Evolutionary conservation across 495 filamentous ascomycete genomes (phyloP), one percentile per base, ranked within the genome.

Genomic region (Pyrenula massariospora): DNA sequence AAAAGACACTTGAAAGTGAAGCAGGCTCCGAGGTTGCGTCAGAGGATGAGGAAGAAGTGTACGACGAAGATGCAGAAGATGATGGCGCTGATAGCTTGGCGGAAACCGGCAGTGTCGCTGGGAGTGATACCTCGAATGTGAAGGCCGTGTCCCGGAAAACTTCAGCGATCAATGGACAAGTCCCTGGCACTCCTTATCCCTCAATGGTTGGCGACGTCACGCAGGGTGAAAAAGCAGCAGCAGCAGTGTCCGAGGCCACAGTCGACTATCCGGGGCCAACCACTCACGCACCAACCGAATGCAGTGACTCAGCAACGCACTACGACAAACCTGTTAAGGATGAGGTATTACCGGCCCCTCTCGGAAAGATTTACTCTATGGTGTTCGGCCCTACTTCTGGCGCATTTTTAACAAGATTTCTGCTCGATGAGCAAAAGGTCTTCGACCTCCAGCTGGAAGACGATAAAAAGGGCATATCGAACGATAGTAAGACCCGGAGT

Each of bases 311-410:
- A 25, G 79, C 78, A 24, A 76, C 77, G 2, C 93, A 96, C 66
- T 96, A 90, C 65, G 87, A 95, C 56, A 91, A 86, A 65, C 67
- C 85, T 11, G 72, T 95, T 51, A 89, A 84, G 47, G 94, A 99
- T 66, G 93, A 96, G 48, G 68, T 85, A 19, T 83, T 99, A 48
- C 77, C 86, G 10, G 93, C 91, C 1, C 94, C 94, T 2, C 79
- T 99, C 1, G 93, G 93, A 50, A 95, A 94, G 65, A 81, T 96
- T 47, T 97, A 95, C 68, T 87, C 80, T 20, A 70, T 96, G 59
- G 76, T 93, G 24, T 97, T 95, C 61, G 93, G 93, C 0, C 81
- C 87, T 1, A 80, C 77, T 1, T 94, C 89, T 15, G 80, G 82
- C 12, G 72, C 78, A 0, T 97, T 88, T 68, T 85, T 97, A 80